Evolutionary conservation across 2,329 filamentous ascomycete genomes (phyloP).

Genomic region (Epichloe sp.): DNA sequence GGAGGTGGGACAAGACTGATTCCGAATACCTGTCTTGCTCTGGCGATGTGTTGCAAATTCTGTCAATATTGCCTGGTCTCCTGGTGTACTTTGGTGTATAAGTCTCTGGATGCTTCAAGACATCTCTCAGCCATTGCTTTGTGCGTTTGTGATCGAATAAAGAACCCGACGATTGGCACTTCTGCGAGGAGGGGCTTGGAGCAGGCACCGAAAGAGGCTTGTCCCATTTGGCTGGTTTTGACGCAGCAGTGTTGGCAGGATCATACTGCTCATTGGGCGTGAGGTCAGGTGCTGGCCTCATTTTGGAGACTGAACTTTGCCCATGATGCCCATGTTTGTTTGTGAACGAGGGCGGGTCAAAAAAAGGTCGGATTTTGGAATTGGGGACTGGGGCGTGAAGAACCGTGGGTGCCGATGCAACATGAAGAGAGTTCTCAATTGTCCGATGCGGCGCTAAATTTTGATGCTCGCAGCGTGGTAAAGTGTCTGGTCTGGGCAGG

Average conservation of each 20-base stretch:
- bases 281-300: background rate
- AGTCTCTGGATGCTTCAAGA: constrained; percentile 16
- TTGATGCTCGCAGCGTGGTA: background rate
- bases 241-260: background rate
- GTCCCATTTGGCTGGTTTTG: background rate
- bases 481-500: background rate
- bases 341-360: background rate
- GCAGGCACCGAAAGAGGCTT: background rate
- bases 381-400: constrained; percentile 8
- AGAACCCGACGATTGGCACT: constrained; percentile 15
- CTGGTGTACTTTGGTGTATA: constrained; percentile 17
- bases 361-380: constrained; percentile 9
- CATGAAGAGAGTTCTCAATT: background rate
- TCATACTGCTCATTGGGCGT: background rate
- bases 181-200: constrained; percentile 6
- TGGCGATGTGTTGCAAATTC: constrained; percentile 4
- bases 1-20: constrained; percentile 8
- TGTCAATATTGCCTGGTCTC: constrained; percentile 9
- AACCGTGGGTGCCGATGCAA: constrained; percentile 1
- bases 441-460: background rate
- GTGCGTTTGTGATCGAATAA: constrained; percentile 21
- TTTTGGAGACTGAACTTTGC: constrained; percentile 6
- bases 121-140: constrained; percentile 19
- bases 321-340: background rate
- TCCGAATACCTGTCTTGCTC: constrained; percentile 13